Percentiles rank a stretch among this genome's conserved stretches.
Evolutionary conservation across 148 eudicot species (phyloP).

Genomic region (Chenopodium album): DNA sequence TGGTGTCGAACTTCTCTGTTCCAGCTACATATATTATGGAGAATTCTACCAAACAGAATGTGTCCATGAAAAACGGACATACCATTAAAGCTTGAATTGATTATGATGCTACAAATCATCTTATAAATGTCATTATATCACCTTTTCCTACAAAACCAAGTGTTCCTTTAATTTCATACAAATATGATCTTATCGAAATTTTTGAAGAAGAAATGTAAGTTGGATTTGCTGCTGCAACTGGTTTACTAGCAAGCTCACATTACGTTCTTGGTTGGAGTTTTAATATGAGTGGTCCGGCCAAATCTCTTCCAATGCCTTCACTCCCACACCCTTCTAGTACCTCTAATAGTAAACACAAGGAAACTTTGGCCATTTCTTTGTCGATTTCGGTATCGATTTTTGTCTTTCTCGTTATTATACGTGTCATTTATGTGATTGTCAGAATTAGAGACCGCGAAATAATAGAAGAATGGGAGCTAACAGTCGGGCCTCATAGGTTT

Average conservation of each 20-base stretch:
- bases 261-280: slow-evolving; percentile 45
- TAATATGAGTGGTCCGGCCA: slow-evolving; percentile 29
- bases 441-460: slow-evolving; percentile 34
- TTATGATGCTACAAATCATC: slow-evolving; percentile 22
- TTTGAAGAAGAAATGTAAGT: slow-evolving; percentile 25
- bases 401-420: neutral
- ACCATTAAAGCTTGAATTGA: slow-evolving; percentile 37
- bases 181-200: slow-evolving; percentile 26
- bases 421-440: slow-evolving; percentile 13
- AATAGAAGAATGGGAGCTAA: slow-evolving; percentile 51
- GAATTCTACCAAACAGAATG: neutral
- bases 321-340: slow-evolving; percentile 22
- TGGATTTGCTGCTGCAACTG: slow-evolving; percentile 43
- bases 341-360: neutral
- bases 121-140: slow-evolving; percentile 30
- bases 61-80: slow-evolving; percentile 27
- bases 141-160: slow-evolving; percentile 23
- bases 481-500: slow-evolving; percentile 36
- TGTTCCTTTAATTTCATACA: slow-evolving; percentile 24
- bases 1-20: slow-evolving; percentile 27
- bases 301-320: slow-evolving; percentile 20
- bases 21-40: slow-evolving; percentile 22
- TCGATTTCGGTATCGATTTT: slow-evolving; percentile 2
- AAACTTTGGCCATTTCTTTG: slow-evolving; percentile 6
- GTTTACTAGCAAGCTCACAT: slow-evolving; percentile 30